Conservation (phyloP, 768 basidiomycete species). For the Calvatia gigantea region DNA sequence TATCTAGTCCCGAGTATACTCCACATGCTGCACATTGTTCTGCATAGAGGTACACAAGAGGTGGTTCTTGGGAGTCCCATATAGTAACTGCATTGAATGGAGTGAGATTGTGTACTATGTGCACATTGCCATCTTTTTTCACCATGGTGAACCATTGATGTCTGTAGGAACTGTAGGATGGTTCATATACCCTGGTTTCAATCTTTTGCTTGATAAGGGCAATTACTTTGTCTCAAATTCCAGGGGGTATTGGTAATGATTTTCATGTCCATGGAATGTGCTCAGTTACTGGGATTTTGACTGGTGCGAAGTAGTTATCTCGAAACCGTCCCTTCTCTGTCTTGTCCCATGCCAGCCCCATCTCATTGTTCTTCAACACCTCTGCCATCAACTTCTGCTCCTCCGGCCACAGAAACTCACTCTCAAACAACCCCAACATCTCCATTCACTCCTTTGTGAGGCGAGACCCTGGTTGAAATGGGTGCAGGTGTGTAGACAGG, state of each 20-base stretch:
- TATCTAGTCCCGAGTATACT: slow-evolving; percentile 25
- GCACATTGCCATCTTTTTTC: slow-evolving; percentile 30
- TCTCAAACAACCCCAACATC: neutral
- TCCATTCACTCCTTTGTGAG: neutral
- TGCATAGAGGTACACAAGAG: slow-evolving; percentile 28
- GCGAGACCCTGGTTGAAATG: neutral
- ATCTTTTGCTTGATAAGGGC: slow-evolving; percentile 29
- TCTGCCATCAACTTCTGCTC: neutral
- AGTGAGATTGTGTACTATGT: too few species aligned
- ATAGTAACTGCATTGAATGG: slow-evolving; percentile 36
- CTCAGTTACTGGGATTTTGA: too few species aligned
- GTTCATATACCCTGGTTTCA: slow-evolving; percentile 31
- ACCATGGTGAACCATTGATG: slow-evolving; percentile 34
- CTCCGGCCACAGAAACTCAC: neutral
- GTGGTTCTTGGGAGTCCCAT: slow-evolving; percentile 29
- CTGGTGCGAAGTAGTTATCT: too few species aligned
- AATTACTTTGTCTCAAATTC: slow-evolving; percentile 25
- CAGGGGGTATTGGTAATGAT: slow-evolving; percentile 34
- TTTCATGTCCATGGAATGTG: too few species aligned
- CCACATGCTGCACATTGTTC: slow-evolving; percentile 24
- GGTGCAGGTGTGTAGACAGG: neutral
- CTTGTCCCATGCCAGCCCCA: slow-evolving; percentile 12
- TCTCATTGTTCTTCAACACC: neutral
- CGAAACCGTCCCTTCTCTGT: slow-evolving; percentile 12
- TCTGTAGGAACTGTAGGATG: slow-evolving; percentile 30